Base-by-base conservation (phyloP, 306 rosid genomes). In the Pueraria montana region DNA sequence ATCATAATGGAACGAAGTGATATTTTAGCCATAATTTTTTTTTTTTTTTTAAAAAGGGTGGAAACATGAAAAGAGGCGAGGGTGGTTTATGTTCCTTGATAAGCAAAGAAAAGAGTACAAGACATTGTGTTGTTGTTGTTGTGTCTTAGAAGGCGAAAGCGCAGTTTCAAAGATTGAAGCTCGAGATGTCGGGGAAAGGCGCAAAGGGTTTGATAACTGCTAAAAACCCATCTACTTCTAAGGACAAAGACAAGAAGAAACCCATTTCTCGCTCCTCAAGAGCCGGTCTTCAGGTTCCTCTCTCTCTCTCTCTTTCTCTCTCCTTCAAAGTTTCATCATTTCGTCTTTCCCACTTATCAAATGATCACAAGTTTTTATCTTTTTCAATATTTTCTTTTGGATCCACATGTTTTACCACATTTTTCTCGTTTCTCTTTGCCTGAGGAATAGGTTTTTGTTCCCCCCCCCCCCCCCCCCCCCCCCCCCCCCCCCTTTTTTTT, bases 181-280 rank as follows among this genome's bases (percentile, higher is more conserved):
- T 7, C 49, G 11, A 82, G 38, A 92, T 92, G 97, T 92, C 94
- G 27, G 97, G 94, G 0, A 92, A 90, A 76, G 97, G 97, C 34
- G 97, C 97, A 12, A 92, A 92, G 87, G 97, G 97, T 16, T 85
- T 92, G 89, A 86, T 86, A 64, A 90, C 67, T 66, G 94, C 92
- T 2, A 92, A 90, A 84, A 88, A 85, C 46, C 74, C 90, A 3
- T 73, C 92, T 10, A 50, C 94, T 2, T 73, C 85, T 4, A 79
- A 92, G 27, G 92, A 91, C 59, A 92, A 90, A 76, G 91, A 88
- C 30, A 88, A 86, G 89, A 92, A 92, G 86, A 92, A 92, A 64
- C 93, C 97, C 55, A 86, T 80, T 61, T 92, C 97, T 85, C 94
- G 97, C n/a, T 92, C 97, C 20, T 92, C 97, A 23, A 86, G 97